Base-by-base conservation (phyloP, 257 asterid genomes). In the Lycium ferocissimum region DNA sequence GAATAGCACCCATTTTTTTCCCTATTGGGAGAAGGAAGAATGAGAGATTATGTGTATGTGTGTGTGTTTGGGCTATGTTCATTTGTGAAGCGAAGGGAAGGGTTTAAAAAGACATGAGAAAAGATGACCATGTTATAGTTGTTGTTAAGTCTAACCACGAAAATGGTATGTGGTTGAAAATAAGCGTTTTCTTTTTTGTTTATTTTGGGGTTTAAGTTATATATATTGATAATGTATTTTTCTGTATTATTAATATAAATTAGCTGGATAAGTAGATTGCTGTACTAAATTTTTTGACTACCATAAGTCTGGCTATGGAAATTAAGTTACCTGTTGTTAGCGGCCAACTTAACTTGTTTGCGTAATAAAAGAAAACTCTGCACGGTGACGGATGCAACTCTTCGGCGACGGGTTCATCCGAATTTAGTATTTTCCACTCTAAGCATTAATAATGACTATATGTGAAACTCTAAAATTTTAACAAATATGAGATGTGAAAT, bases 21-120 rank as follows among this genome's bases (percentile, higher is more conserved):
- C n/a, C 59, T 54, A 54, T 13, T n/a, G n/a, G 78, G 71, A 87
- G 72, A 54, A 54, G 43, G 78, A 70, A 40, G 85, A 61, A 80
- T 49, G 85, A 59, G 53, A 2, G 20, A 59, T 43, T 18, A 6
- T n/a, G 17, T 62, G 38, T 53, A 83, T 37, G 54, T 69, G 83
- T 63, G 88, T 37, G 67, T 22, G 43, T 22, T 51, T 51, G 56
- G 57, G 63, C 13, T 62, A 66, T 40, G 81, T 56, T 73, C 17
- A 72, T 1, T 35, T 40, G 51, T 5, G 49, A 85, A 82, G 88
- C 58, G 91, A 65, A 80, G 17, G 58, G 62, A 40, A 85, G 92
- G 93, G 90, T 91, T 88, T 91, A 94, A 90, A 93, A 92, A 91
- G 94, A 82, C 84, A 80, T 72, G 91, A 82, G 87, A 86, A 84